Percentiles rank a stretch among this genome's conserved stretches.
Conservation (phyloP, 345 rosid species). For the Populus pruinosa region DNA sequence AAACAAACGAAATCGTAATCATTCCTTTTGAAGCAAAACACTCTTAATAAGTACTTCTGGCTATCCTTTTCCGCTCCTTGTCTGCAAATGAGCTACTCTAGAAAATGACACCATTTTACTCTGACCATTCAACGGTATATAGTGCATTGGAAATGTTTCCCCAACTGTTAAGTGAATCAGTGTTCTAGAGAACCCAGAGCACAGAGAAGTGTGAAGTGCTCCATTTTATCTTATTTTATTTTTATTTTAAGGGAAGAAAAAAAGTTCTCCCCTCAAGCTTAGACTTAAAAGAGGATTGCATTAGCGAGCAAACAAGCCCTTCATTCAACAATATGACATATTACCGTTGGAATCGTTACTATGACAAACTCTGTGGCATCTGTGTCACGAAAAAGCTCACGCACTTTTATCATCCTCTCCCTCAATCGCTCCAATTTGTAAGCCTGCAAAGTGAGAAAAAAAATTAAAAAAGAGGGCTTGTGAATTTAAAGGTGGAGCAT, state of each 20-base stretch:
- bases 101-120: not conserved
- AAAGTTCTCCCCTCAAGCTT: not conserved
- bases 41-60: not conserved
- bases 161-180: slow-evolving; percentile 4
- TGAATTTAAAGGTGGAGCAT: not conserved
- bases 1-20: slow-evolving; percentile 2
- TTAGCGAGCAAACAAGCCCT: not conserved
- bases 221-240: not conserved
- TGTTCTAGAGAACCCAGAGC: not conserved
- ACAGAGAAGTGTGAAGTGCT: not conserved
- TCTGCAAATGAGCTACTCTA: not conserved
- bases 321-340: not conserved
- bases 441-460: slow-evolving; percentile 39
- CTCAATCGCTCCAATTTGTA: slow-evolving; percentile 81
- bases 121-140: not conserved
- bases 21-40: slow-evolving; percentile 6
- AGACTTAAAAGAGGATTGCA: not conserved
- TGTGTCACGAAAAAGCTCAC: slow-evolving; percentile 86
- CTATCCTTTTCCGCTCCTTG: not conserved
- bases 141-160: not conserved
- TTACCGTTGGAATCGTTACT: slow-evolving; percentile 94
- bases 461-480: not conserved
- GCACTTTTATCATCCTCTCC: slow-evolving; percentile 96
- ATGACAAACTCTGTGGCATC: slow-evolving; percentile 93
- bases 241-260: not conserved